Conservation (phyloP, 495 filamentous ascomycete genomes). For the Mytilinidion resinicola region DNA sequence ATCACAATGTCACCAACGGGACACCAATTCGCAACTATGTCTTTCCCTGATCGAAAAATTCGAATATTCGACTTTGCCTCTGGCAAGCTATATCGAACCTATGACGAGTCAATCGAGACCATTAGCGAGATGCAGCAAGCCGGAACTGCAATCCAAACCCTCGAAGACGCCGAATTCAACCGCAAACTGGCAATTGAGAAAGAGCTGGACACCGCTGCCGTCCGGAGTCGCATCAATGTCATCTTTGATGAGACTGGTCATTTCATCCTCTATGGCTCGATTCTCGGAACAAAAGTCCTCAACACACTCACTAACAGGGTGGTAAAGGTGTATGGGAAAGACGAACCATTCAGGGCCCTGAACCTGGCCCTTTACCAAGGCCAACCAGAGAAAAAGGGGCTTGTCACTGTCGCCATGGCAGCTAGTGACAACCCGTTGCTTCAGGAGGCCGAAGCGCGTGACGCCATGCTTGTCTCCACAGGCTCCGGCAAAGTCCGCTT, state of each 20-base stretch:
- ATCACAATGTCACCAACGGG: constrained; percentile 81
- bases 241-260: constrained; percentile 94
- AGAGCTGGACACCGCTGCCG: constrained; percentile 64
- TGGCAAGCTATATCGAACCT: constrained; percentile 82
- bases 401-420: constrained; percentile 96
- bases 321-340: constrained; percentile 78
- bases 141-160: constrained; percentile 66
- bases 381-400: constrained; percentile 80
- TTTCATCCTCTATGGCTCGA: constrained; percentile 90
- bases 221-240: constrained; percentile 72
- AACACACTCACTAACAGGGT: constrained; percentile 91
- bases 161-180: constrained; percentile 89
- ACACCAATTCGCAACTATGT: constrained; percentile 79
- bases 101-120: constrained; percentile 83
- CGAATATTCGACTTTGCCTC: constrained; percentile 88
- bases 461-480: constrained; percentile 81
- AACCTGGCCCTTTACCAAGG: constrained; percentile 91
- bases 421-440: constrained; percentile 89
- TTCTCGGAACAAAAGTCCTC: constrained; percentile 85
- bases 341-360: constrained; percentile 78
- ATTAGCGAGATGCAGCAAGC: constrained; percentile 92
- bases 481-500: constrained; percentile 87
- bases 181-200: constrained; percentile 80
- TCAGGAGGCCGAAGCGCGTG: constrained; percentile 83
- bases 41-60: constrained; percentile 86